These are phyloP conservation scores for Biscogniauxia sp. DNA, from an alignment of 2,329 filamentous ascomycete genomes.

Conservation along the genomic window DNA sequence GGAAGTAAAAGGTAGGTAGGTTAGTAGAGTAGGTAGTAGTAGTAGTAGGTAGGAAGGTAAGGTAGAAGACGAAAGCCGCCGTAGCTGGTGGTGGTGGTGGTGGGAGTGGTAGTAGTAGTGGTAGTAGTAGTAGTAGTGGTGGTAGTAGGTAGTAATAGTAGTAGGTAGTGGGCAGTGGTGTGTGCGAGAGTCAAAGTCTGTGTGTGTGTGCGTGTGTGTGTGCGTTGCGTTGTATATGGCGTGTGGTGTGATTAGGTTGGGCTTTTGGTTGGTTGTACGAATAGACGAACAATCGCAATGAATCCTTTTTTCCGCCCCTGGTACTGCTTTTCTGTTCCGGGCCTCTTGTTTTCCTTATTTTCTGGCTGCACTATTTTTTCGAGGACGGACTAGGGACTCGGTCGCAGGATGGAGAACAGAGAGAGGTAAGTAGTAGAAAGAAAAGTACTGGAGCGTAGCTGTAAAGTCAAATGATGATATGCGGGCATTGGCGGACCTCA, in stretches of 20 bases:
- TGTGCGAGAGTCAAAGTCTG: not conserved
- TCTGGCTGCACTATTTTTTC: not conserved
- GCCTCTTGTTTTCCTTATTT: not conserved
- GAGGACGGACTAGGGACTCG: not conserved
- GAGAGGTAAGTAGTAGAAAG: too few relatives aligned
- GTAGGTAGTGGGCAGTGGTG: not conserved
- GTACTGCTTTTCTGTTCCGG: not conserved
- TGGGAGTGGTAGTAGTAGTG: too few relatives aligned
- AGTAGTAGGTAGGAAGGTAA: too few relatives aligned
- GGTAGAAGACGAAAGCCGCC: too few relatives aligned
- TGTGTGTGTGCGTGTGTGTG: too few relatives aligned
- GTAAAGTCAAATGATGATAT: not conserved
- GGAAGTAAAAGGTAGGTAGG: too few relatives aligned
- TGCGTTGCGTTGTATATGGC: not conserved
- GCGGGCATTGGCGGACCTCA: not conserved
- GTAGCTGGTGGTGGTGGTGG: too few relatives aligned
- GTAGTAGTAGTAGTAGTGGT: too few relatives aligned
- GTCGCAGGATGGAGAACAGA: not conserved
- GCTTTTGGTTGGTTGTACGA: not conserved
- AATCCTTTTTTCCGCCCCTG: not conserved
- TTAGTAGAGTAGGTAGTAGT: too few relatives aligned
- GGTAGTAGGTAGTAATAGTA: too few relatives aligned
- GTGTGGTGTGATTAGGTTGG: constrained; percentile 5
- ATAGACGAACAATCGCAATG: not conserved
- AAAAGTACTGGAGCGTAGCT: not conserved